Evolutionary conservation across 192 early-diverging fungal species (phyloP).

Genomic region (Gamsiella multidivaricata): DNA sequence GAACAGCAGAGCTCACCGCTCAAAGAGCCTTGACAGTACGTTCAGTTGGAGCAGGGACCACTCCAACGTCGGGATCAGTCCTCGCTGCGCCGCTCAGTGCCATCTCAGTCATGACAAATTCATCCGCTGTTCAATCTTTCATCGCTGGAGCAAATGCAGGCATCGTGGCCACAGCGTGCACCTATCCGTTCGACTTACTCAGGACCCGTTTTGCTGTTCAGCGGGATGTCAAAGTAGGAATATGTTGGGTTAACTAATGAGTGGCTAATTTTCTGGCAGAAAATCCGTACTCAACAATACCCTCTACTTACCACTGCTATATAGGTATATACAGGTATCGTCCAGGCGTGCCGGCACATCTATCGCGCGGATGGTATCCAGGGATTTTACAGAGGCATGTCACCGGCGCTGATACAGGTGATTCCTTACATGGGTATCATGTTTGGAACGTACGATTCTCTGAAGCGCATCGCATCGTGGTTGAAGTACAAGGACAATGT

Average conservation of each 20-base stretch:
- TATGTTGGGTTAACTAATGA: background rate
- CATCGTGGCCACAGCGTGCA: slow-evolving; percentile 76
- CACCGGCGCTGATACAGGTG: slow-evolving; percentile 86
- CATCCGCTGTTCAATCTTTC: slow-evolving; percentile 65
- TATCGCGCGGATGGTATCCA: slow-evolving; percentile 75
- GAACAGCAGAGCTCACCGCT: slow-evolving; percentile 12
- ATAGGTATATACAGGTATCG: slow-evolving; percentile 73
- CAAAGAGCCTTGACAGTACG: slow-evolving; percentile 10
- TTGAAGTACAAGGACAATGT: slow-evolving; percentile 18
- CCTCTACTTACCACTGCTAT: background rate
- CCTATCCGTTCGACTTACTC: slow-evolving; percentile 96
- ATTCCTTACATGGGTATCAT: slow-evolving; percentile 95
- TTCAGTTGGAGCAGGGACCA: background rate
- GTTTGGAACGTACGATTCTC: slow-evolving; percentile 81
- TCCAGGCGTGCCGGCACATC: slow-evolving; percentile 75
- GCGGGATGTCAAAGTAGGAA: slow-evolving; percentile 59
- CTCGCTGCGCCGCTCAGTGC: slow-evolving; percentile 10
- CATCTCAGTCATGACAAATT: slow-evolving; percentile 35
- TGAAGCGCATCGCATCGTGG: slow-evolving; percentile 60
- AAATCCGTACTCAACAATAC: background rate
- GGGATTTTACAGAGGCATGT: slow-evolving; percentile 90
- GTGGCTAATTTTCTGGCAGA: background rate
- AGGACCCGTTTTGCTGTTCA: slow-evolving; percentile 95
- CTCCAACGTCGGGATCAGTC: background rate
- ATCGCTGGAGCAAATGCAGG: slow-evolving; percentile 83